These are phyloP conservation scores for Crithidia acanthocephali DNA, from an alignment of 208 protist species.

Conservation along the genomic window DNA sequence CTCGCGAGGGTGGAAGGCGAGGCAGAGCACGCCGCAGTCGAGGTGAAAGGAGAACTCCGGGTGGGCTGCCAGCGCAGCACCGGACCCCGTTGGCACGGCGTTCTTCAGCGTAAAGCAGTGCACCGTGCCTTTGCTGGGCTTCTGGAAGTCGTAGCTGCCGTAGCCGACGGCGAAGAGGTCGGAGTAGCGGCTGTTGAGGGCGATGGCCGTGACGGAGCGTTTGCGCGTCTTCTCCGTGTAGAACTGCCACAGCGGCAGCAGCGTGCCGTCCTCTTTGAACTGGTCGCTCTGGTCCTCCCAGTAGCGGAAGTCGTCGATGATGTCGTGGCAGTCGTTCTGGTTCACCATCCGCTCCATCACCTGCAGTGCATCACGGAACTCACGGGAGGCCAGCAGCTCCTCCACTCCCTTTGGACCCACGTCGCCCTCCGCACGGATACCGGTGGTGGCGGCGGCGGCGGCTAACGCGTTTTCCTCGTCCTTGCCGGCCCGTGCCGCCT, in stretches of 20 bases:
- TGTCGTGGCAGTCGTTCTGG: constrained; percentile 97
- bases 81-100: constrained; percentile 75
- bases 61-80: constrained; percentile 66
- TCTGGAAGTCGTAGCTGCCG: constrained; percentile 98
- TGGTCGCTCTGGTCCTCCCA: constrained; percentile 97
- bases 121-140: constrained; percentile 93
- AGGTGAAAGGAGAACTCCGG: constrained; percentile 94
- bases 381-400: constrained; percentile 65
- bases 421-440: constrained; percentile 17
- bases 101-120: constrained; percentile 98
- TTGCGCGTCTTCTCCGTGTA: constrained; percentile 84
- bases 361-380: constrained; percentile 75
- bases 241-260: constrained; percentile 98
- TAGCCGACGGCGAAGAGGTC: constrained; percentile 98
- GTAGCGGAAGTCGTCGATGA: constrained; percentile 97
- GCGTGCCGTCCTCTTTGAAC: constrained; percentile 94
- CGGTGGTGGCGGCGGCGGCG: constrained; percentile 13
- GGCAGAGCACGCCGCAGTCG: constrained; percentile 95
- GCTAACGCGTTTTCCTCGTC: constrained; percentile 64
- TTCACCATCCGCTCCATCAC: constrained; percentile 98
- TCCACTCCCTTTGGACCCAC: constrained; percentile 39
- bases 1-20: constrained; percentile 95
- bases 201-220: constrained; percentile 93
- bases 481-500: constrained; percentile 69
- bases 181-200: constrained; percentile 94